Percentiles rank a stretch among this genome's conserved stretches.
phyloP scores from a whole-genome alignment of 192 early-diverging fungal species.

The Coemansia sp. region DNA sequence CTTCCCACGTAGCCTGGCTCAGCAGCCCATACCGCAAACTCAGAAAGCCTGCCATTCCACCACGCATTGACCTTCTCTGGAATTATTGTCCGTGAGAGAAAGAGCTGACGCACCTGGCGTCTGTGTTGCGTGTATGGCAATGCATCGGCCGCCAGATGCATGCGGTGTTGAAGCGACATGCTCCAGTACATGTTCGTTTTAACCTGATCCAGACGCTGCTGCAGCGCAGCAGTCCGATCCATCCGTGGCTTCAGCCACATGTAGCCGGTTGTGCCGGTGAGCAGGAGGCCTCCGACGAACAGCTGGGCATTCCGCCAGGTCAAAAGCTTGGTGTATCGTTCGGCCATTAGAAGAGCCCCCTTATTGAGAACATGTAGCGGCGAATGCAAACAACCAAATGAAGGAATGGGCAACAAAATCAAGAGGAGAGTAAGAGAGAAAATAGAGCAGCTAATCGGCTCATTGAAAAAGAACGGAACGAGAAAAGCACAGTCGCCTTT shows the following conservation, averaged over 20 bases:
- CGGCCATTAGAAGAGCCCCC: constrained; percentile 19
- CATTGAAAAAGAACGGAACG: too few relatives aligned
- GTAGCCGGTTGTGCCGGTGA: constrained; percentile 21
- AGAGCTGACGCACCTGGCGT: background rate
- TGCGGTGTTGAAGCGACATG: constrained; percentile 43
- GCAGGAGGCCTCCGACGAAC: constrained; percentile 33
- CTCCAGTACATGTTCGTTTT: constrained; percentile 50
- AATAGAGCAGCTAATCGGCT: background rate
- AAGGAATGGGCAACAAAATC: background rate
- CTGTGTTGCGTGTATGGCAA: background rate
- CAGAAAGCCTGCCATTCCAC: constrained; percentile 32
- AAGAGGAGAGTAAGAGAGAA: background rate
- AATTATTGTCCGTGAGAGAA: constrained; percentile 3
- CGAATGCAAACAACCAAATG: background rate
- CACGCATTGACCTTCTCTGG: constrained; percentile 10
- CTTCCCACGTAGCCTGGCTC: constrained; percentile 25
- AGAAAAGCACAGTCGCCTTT: too few relatives aligned
- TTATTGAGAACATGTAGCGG: background rate
- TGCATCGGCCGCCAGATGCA: background rate
- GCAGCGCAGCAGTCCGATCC: constrained; percentile 28
- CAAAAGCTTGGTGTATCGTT: constrained; percentile 38
- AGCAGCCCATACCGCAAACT: constrained; percentile 21
- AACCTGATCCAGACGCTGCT: constrained; percentile 16
- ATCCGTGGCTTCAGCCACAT: constrained; percentile 28
- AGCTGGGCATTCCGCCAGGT: constrained; percentile 38